Evolutionary conservation across 805 yeast genomes (phyloP), one percentile per base, ranked within the genome.

Genomic region (Yamadazyma sp.): DNA sequence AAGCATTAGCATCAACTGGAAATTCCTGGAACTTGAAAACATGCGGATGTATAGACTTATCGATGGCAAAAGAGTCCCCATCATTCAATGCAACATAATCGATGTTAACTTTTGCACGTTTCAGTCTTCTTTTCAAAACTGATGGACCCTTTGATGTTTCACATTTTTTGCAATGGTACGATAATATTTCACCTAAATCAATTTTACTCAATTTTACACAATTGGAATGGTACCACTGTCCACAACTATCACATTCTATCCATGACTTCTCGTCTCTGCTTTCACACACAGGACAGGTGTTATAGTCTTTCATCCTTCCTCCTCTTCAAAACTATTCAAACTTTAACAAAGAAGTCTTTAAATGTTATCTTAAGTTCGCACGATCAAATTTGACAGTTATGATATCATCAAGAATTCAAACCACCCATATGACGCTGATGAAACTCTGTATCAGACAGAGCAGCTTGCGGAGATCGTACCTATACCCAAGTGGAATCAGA

Each of bases 41-140:
- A 50, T 85, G 95, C 7, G 75, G 71, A 47, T 76, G 76, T 21
- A 61, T 53, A 26, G 71, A 65, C 41, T 64, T 55, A 55, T 69
- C 65, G 4, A 73, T 60, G 4, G 75, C 70, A 40, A 60, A 69
- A 38, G 52, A 65, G 54, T 78, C 82, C 4, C 95, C 95, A 36
- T 80, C 82, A 53, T 87, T 76, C 47, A 87, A 62, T 0, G 95
- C 93, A 7, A 76, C 79, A 50, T 87, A 87, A 52, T 87, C 95
- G 29, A 88, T 73, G 34, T 69, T 68, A n/a, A 65, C 58, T 26
- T 49, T 45, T 11, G 70, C 60, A 15, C 96, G 61, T 27, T 70
- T 63, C 38, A 86, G 79, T 24, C 66, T 66, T 25, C 89, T 60
- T 36, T 67, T 73, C 33, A 53, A 50, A 11, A 67, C 51, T 4